Percentiles rank a stretch among this genome's conserved stretches.
Evolutionary conservation across 257 asterid genomes (phyloP).

Genomic region (Petunia secreta): DNA sequence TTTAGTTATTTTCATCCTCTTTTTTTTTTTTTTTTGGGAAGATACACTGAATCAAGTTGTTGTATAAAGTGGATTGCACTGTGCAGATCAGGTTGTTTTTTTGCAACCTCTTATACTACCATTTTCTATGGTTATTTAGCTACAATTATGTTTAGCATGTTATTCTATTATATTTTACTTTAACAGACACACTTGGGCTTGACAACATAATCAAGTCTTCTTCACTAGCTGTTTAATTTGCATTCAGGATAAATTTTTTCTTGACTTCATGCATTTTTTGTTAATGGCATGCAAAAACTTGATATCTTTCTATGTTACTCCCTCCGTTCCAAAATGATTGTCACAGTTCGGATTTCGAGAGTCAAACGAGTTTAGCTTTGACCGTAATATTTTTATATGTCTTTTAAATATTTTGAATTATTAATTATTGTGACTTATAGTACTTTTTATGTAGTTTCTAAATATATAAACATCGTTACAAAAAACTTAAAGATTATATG

Average conservation of each 20-base stretch:
- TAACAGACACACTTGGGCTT: background rate
- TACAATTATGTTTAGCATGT: background rate
- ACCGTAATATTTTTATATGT: too few relatives aligned
- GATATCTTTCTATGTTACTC: too few relatives aligned
- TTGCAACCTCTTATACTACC: conserved; percentile 28
- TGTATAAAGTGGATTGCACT: conserved; percentile 82
- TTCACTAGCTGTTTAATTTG: background rate
- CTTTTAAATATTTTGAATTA: too few relatives aligned
- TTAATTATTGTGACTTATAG: too few relatives aligned
- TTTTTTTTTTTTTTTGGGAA: too few relatives aligned
- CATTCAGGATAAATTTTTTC: background rate
- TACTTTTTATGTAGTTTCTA: too few relatives aligned
- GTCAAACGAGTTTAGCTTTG: too few relatives aligned
- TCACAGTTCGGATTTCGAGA: too few relatives aligned
- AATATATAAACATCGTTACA: too few relatives aligned
- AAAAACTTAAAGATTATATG: too few relatives aligned
- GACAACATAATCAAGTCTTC: background rate
- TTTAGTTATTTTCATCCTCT: too few relatives aligned
- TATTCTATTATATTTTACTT: background rate
- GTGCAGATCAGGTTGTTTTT: conserved; percentile 80
- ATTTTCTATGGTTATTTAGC: background rate
- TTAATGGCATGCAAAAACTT: background rate
- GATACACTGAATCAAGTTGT: conserved; percentile 47
- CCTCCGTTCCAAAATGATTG: too few relatives aligned
- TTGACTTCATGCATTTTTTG: background rate